Percentiles rank a stretch among this genome's conserved stretches.
Conservation (phyloP, 177 flowering plant genomes). For the Vitis hybrid region DNA sequence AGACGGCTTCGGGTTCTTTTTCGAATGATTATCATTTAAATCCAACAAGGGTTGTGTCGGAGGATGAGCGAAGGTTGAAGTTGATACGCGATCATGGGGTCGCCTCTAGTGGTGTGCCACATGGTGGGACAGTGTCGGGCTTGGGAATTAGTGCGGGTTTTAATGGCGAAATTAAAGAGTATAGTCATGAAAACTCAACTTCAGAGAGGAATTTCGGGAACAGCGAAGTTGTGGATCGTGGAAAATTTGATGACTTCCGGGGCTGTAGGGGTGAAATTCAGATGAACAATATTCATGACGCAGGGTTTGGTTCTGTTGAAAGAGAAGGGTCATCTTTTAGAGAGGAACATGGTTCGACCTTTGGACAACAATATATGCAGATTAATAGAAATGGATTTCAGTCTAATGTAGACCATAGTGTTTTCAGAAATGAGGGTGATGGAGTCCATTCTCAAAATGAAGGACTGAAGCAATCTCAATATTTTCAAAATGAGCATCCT, state of each 20-base stretch:
- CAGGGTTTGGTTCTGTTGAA: constrained; percentile 15
- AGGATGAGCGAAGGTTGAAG: constrained; percentile 69
- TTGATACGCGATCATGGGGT: constrained; percentile 75
- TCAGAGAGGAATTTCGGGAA: constrained; percentile 9
- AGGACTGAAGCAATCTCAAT: too few relatives aligned
- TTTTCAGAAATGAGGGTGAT: constrained; percentile 5
- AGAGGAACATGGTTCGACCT: constrained; percentile 3
- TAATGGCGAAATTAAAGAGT: neutral
- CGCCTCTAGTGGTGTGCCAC: constrained; percentile 2
- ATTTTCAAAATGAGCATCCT: too few relatives aligned
- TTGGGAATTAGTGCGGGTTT: neutral
- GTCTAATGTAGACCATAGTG: neutral
- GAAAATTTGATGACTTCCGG: constrained; percentile 4
- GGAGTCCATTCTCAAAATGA: too few relatives aligned
- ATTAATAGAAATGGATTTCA: constrained; percentile 3
- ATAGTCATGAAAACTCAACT: constrained; percentile 3
- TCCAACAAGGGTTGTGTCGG: constrained; percentile 16
- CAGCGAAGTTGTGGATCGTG: constrained; percentile 6
- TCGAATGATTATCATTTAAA: constrained; percentile 11
- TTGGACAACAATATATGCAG: constrained; percentile 14
- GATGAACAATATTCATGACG: constrained; percentile 2
- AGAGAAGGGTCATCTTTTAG: constrained; percentile 14
- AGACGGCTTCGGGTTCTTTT: constrained; percentile 18
- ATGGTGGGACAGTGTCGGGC: constrained; percentile 4
- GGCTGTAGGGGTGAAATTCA: constrained; percentile 8